Percentiles rank a stretch among this genome's conserved stretches.
phyloP scores from a whole-genome alignment of 176 grass and related monocot species.

The Alloteropsis semialata region DNA sequence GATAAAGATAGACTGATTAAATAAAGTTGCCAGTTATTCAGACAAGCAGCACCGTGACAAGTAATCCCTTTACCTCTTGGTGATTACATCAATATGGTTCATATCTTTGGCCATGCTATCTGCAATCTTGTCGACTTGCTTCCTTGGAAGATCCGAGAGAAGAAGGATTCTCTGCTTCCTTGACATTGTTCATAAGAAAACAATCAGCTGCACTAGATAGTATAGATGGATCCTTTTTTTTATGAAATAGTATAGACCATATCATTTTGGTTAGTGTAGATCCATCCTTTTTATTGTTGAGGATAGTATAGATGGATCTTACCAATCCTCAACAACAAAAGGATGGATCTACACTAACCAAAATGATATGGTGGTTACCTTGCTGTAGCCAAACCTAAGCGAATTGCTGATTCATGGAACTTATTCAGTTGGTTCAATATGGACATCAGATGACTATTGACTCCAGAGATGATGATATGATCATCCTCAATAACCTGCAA shows the following conservation, averaged over 20 bases:
- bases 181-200: constrained; percentile 43
- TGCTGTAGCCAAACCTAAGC: constrained; percentile 78
- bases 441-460: constrained; percentile 81
- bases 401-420: constrained; percentile 92
- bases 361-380: constrained; percentile 66
- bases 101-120: constrained; percentile 88
- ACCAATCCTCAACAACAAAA: neutral
- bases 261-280: too few relatives aligned
- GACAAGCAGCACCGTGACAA: constrained; percentile 30
- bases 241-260: too few relatives aligned
- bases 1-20: constrained; percentile 16
- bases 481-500: constrained; percentile 88
- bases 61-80: constrained; percentile 74
- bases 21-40: constrained; percentile 11
- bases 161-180: constrained; percentile 99
- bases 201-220: constrained; percentile 15
- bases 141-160: constrained; percentile 92
- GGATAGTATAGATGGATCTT: constrained; percentile 8
- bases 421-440: constrained; percentile 94
- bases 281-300: too few relatives aligned
- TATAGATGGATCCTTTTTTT: constrained; percentile 17
- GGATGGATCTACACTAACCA: neutral
- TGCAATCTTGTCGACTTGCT: constrained; percentile 82
- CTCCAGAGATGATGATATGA: constrained; percentile 93
- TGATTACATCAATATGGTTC: constrained; percentile 79